Conservation (phyloP, 2,329 filamentous ascomycete species). For the Colletotrichum sp. region DNA sequence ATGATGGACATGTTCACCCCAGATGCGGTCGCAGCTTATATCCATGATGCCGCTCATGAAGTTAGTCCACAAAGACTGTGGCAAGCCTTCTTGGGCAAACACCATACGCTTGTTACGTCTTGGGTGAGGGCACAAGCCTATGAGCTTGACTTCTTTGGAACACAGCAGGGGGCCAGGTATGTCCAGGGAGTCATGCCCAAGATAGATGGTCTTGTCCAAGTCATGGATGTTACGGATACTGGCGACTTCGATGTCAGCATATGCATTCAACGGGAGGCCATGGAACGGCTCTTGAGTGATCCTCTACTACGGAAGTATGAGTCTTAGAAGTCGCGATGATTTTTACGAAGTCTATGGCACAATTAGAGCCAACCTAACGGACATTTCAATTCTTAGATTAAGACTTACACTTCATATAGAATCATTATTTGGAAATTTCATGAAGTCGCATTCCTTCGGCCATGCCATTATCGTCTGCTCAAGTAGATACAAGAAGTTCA, state of each 20-base stretch:
- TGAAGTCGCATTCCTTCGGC: not conserved
- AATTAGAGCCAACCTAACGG: not conserved
- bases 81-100: slow-evolving; percentile 47
- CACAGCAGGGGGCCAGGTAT: slow-evolving; percentile 31
- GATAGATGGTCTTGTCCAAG: slow-evolving; percentile 46
- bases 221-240: slow-evolving; percentile 38
- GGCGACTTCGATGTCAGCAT: slow-evolving; percentile 39
- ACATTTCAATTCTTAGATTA: not conserved
- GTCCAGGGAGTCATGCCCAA: slow-evolving; percentile 47
- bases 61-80: slow-evolving; percentile 51
- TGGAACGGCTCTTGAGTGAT: slow-evolving; percentile 32
- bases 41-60: slow-evolving; percentile 49
- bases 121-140: slow-evolving; percentile 44
- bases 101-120: slow-evolving; percentile 47
- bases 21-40: slow-evolving; percentile 39
- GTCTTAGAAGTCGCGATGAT: not conserved
- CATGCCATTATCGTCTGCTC: not conserved
- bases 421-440: not conserved
- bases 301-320: slow-evolving; percentile 16
- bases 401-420: not conserved
- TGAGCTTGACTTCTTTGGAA: slow-evolving; percentile 44
- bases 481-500: not conserved
- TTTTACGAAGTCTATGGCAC: not conserved
- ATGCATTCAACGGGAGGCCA: slow-evolving; percentile 32
- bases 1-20: slow-evolving; percentile 41